Evolutionary conservation across 2,329 filamentous ascomycete species (phyloP).

Genomic region (Tothia fuscella): DNA sequence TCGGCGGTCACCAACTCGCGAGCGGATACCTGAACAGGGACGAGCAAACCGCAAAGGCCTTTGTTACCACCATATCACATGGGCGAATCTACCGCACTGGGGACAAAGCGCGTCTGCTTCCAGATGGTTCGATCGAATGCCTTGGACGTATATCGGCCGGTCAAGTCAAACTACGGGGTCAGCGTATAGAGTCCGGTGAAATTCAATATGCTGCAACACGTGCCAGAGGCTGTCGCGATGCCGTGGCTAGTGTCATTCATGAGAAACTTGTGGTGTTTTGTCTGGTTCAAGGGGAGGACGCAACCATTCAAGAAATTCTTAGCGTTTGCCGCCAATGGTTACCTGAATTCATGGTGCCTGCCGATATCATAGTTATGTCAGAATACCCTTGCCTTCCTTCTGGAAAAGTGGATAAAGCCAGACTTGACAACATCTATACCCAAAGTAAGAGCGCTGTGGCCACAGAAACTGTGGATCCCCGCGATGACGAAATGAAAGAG

Average conservation of each 20-base stretch:
- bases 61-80: slow-evolving; percentile 51
- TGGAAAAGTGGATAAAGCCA: slow-evolving; percentile 68
- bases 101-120: slow-evolving; percentile 61
- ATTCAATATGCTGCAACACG: slow-evolving; percentile 25
- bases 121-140: slow-evolving; percentile 65
- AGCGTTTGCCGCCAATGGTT: slow-evolving; percentile 61
- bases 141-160: slow-evolving; percentile 67
- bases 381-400: slow-evolving; percentile 66
- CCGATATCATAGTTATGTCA: slow-evolving; percentile 52
- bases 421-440: slow-evolving; percentile 44
- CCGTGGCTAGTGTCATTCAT: slow-evolving; percentile 54
- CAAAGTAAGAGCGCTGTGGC: background rate
- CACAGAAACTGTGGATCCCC: background rate
- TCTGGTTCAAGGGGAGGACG: slow-evolving; percentile 35
- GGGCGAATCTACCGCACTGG: slow-evolving; percentile 74
- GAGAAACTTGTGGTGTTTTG: slow-evolving; percentile 67
- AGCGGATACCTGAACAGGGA: slow-evolving; percentile 69
- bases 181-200: slow-evolving; percentile 66
- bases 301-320: slow-evolving; percentile 36
- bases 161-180: slow-evolving; percentile 78
- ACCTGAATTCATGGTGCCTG: slow-evolving; percentile 72
- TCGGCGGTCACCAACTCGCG: slow-evolving; percentile 72
- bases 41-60: slow-evolving; percentile 60
- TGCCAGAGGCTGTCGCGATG: slow-evolving; percentile 41
- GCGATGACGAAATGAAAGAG: slow-evolving; percentile 9